phyloP scores from a whole-genome alignment of 73 alveolate species.

The Blepharisma stoltei region DNA sequence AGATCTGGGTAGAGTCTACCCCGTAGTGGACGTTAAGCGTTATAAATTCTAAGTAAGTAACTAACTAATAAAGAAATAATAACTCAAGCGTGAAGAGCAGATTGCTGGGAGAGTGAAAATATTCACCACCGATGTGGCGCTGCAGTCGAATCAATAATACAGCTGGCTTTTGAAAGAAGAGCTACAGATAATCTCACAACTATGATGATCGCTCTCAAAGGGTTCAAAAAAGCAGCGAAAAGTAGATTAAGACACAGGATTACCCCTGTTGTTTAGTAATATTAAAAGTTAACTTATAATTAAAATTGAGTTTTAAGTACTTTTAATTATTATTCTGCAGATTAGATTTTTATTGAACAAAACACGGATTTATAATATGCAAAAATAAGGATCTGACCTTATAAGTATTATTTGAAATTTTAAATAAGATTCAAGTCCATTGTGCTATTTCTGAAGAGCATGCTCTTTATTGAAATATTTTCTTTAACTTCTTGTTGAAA shows the following conservation, averaged over 20 bases:
- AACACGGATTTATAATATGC: no score
- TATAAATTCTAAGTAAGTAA: no score
- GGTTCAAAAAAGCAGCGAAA: constrained; percentile 32
- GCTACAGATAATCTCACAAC: constrained; percentile 80
- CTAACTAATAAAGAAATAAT: constrained; percentile 46
- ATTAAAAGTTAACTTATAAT: constrained; percentile 13
- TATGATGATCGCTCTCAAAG: constrained; percentile 55
- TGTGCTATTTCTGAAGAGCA: no score
- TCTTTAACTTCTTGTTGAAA: no score
- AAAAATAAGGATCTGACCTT: no score
- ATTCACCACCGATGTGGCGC: constrained; percentile 79
- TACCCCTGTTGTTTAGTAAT: not conserved
- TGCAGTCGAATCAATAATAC: constrained; percentile 83
- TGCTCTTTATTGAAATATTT: no score
- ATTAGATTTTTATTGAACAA: no score
- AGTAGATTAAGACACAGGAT: constrained; percentile 36
- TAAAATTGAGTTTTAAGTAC: no score
- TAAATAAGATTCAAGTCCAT: no score
- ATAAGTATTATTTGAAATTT: no score
- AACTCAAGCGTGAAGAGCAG: not conserved
- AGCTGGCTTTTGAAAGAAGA: constrained; percentile 74
- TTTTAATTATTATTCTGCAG: no score
- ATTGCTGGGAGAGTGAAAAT: constrained; percentile 41
- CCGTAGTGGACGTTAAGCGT: no score
- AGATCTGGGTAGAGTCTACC: constrained; percentile 40